A percentile compares a stretch with the other conserved stretches of the same genome.
Evolutionary conservation across 176 grass and related monocot species (phyloP).

Genomic region (Lolium rigidum): DNA sequence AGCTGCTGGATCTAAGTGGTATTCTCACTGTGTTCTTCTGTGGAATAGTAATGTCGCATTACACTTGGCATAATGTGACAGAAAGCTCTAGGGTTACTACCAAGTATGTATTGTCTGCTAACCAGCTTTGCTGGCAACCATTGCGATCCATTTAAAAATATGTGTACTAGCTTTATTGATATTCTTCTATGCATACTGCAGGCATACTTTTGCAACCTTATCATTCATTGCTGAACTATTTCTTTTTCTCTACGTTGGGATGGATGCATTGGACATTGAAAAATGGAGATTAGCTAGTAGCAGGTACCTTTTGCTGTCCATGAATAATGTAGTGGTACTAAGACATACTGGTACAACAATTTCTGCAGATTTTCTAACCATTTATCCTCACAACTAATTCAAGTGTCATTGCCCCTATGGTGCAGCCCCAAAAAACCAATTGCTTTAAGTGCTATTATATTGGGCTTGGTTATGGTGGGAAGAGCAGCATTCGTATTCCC

Average conservation of each 20-base stretch:
- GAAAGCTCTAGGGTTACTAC: slow-evolving; percentile 93
- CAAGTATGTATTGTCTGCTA: slow-evolving; percentile 62
- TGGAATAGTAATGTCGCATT: slow-evolving; percentile 99
- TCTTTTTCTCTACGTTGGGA: slow-evolving; percentile 97
- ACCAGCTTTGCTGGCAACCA: not conserved
- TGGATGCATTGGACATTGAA: slow-evolving; percentile 99
- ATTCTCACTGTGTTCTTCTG: slow-evolving; percentile 98
- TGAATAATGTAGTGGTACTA: not conserved
- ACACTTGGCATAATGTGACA: slow-evolving; percentile 99
- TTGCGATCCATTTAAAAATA: slow-evolving; percentile 14
- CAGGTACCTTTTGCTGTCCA: slow-evolving; percentile 59
- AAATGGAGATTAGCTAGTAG: slow-evolving; percentile 93
- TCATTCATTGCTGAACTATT: slow-evolving; percentile 96
- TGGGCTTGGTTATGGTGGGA: slow-evolving; percentile 90
- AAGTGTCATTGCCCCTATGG: slow-evolving; percentile 21
- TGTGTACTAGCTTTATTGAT: slow-evolving; percentile 31
- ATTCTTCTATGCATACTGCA: slow-evolving; percentile 42
- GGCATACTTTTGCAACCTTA: slow-evolving; percentile 93
- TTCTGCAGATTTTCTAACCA: too few relatives aligned
- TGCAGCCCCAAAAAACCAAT: slow-evolving; percentile 90
- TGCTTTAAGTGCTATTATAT: slow-evolving; percentile 73
- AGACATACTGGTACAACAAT: too few relatives aligned
- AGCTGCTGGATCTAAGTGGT: slow-evolving; percentile 93
- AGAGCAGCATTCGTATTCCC: slow-evolving; percentile 93
- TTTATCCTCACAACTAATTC: not conserved